These are phyloP conservation scores for Hypoxylon sp. DNA, from an alignment of 2,329 filamentous ascomycete species.

Conservation along the genomic window DNA sequence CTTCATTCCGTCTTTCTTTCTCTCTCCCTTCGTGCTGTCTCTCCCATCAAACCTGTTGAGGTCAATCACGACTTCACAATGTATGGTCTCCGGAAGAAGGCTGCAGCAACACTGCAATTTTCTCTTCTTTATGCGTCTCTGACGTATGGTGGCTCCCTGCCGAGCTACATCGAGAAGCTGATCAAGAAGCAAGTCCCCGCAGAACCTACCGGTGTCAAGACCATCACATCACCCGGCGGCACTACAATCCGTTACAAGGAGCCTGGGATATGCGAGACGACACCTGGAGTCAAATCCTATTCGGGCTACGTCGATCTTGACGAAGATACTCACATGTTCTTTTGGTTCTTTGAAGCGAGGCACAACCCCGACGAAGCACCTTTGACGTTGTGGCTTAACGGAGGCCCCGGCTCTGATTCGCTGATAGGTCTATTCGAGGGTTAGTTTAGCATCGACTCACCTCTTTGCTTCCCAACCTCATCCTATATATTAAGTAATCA, in stretches of 20 bases:
- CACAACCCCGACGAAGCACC: constrained; percentile 61
- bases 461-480: neutral
- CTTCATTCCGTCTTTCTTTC: neutral
- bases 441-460: constrained; percentile 23
- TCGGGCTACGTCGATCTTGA: constrained; percentile 55
- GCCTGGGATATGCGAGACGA: constrained; percentile 68
- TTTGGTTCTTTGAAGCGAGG: constrained; percentile 64
- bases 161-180: constrained; percentile 46
- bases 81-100: constrained; percentile 26
- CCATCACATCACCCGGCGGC: constrained; percentile 61
- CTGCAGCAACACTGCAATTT: constrained; percentile 43
- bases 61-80: constrained; percentile 21
- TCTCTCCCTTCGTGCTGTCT: constrained; percentile 2
- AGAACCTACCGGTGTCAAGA: constrained; percentile 61
- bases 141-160: constrained; percentile 43
- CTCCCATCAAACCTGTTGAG: constrained; percentile 7
- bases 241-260: constrained; percentile 66
- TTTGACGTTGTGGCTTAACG: constrained; percentile 63
- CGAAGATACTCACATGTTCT: constrained; percentile 58
- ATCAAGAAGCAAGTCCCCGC: constrained; percentile 57
- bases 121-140: constrained; percentile 30
- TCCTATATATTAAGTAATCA: neutral
- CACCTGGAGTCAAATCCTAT: constrained; percentile 66
- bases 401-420: constrained; percentile 69
- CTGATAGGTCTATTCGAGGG: constrained; percentile 68